Evolutionary conservation across 306 rosid genomes (phyloP).

Genomic region (Quercus gilva): DNA sequence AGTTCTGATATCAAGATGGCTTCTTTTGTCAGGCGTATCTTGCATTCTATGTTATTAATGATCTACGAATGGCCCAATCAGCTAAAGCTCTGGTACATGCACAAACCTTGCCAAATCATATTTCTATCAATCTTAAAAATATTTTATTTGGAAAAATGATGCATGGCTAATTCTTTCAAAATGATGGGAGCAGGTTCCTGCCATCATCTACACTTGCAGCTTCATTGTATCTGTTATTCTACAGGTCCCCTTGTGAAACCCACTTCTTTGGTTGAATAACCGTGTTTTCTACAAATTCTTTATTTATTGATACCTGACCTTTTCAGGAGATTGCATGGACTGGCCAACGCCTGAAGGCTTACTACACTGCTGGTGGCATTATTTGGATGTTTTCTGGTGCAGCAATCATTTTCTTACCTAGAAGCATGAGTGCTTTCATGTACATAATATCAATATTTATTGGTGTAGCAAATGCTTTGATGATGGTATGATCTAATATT

Average conservation of each 20-base stretch:
- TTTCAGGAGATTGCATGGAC: conserved; percentile 86
- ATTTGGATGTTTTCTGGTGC: conserved; percentile 88
- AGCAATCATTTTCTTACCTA: conserved; percentile 58
- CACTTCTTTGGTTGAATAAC: conserved; percentile 7
- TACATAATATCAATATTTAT: conserved; percentile 64
- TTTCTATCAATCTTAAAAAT: conserved; percentile 18
- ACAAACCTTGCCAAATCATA: conserved; percentile 15
- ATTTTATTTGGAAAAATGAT: conserved; percentile 3
- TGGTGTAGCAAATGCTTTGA: conserved; percentile 88
- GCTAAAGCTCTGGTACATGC: conserved; percentile 83
- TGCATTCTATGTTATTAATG: conserved; percentile 85
- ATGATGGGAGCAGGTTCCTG: conserved; percentile 79
- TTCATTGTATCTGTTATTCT: conserved; percentile 67
- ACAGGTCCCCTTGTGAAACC: conserved; percentile 55
- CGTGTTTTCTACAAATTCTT: neutral
- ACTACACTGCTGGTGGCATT: conserved; percentile 69
- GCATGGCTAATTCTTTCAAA: conserved; percentile 25
- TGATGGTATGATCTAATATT: conserved; percentile 58
- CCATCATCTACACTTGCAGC: conserved; percentile 85
- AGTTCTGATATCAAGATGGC: conserved; percentile 21
- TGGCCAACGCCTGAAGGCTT: conserved; percentile 66
- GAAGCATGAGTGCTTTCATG: conserved; percentile 54
- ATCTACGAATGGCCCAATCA: conserved; percentile 74
- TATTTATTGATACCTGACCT: neutral
- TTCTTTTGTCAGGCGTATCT: conserved; percentile 76